A percentile compares a stretch with the other conserved stretches of the same genome.
Evolutionary conservation across 495 filamentous ascomycete species (phyloP).

Genomic region (Pseudoneurospora amorphoporcata): DNA sequence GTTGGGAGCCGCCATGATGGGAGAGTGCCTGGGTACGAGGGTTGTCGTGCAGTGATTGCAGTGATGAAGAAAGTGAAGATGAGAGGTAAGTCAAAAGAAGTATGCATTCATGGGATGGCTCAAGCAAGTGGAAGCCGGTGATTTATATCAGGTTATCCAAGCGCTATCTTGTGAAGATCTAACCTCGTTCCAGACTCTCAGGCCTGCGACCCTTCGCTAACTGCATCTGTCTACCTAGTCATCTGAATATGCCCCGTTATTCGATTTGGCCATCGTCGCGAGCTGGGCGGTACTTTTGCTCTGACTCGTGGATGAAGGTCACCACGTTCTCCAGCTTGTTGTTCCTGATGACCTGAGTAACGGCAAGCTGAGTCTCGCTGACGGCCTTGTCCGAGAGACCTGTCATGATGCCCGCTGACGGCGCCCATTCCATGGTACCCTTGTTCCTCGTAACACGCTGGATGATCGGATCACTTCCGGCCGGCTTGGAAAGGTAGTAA

Average conservation of each 20-base stretch:
- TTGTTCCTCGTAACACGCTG: too few species aligned
- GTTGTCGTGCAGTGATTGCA: background rate
- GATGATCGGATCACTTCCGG: too few species aligned
- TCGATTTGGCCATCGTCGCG: too few species aligned
- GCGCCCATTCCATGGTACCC: too few species aligned
- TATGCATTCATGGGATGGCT: background rate
- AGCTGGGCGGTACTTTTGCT: too few species aligned
- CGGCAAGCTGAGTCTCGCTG: background rate
- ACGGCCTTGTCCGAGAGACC: too few species aligned
- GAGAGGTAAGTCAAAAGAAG: constrained; percentile 1
- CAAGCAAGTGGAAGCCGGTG: background rate
- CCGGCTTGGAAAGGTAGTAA: background rate
- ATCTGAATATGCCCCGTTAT: too few species aligned
- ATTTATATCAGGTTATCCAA: background rate
- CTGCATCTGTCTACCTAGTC: background rate
- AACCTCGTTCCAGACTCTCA: background rate
- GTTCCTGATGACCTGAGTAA: background rate
- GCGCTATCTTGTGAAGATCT: background rate
- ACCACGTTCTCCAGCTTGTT: too few species aligned
- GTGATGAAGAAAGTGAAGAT: background rate
- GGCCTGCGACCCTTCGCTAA: background rate
- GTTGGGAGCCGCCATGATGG: background rate
- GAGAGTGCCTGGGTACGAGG: too few species aligned
- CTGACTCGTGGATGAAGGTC: too few species aligned
- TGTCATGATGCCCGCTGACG: too few species aligned